phyloP scores from a whole-genome alignment of 1,284 basidiomycete species.

The Leccinum cinnamomeum region DNA sequence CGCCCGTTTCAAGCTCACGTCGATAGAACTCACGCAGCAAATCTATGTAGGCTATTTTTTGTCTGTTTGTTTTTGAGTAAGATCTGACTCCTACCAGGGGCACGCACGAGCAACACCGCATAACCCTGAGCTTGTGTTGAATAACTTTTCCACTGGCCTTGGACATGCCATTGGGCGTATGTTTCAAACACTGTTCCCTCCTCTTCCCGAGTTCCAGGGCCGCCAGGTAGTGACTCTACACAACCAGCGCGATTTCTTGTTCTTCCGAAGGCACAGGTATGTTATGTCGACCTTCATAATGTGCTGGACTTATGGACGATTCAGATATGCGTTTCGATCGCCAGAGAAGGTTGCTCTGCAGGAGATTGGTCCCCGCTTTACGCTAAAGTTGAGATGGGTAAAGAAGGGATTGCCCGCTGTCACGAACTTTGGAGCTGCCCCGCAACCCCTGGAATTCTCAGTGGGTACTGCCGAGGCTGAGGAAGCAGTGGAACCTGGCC shows the following conservation, averaged over 20 bases:
- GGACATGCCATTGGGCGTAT: conserved; percentile 92
- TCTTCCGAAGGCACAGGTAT: conserved; percentile 92
- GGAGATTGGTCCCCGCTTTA: conserved; percentile 98
- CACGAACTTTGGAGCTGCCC: conserved; percentile 58
- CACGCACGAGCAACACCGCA: conserved; percentile 93
- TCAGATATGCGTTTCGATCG: conserved; percentile 89
- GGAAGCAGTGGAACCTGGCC: conserved; percentile 36
- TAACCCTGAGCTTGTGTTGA: conserved; percentile 93
- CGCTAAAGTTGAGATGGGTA: conserved; percentile 88
- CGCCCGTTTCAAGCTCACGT: conserved; percentile 95
- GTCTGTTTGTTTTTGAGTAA: conserved; percentile 3
- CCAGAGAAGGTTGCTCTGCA: conserved; percentile 91
- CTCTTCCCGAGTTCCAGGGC: conserved; percentile 93
- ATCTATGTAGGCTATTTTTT: conserved; percentile 65
- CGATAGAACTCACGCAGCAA: conserved; percentile 81
- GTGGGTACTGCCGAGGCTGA: conserved; percentile 36
- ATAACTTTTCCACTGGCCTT: conserved; percentile 92
- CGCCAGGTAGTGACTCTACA: conserved; percentile 97
- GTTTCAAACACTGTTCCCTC: conserved; percentile 95
- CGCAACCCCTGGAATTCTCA: conserved; percentile 64
- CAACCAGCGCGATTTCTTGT: conserved; percentile 97
- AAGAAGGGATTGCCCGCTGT: conserved; percentile 88
- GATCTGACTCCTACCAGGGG: conserved; percentile 52
- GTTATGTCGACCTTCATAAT: neutral
- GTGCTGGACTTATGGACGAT: conserved; percentile 6